Conservation (phyloP, 192 early-diverging fungal genomes). For the Coemansia pectinata region DNA sequence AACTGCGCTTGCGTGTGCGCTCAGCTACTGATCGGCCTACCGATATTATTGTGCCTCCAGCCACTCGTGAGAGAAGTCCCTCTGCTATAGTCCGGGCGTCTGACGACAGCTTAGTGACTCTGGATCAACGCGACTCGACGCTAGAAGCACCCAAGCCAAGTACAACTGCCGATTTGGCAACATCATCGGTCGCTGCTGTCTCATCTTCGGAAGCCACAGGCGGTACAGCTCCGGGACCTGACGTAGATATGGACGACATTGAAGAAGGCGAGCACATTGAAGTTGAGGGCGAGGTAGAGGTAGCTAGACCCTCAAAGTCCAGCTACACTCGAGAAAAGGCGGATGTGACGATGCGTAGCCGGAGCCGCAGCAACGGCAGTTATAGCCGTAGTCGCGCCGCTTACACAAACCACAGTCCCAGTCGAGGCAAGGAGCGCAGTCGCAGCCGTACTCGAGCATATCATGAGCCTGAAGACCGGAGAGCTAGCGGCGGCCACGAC, state of each 20-base stretch:
- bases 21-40: conserved; percentile 17
- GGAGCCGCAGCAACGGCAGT: conserved; percentile 16
- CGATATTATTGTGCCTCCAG: not conserved
- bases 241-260: conserved; percentile 37
- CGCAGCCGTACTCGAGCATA: conserved; percentile 15
- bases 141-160: not conserved
- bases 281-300: conserved; percentile 18
- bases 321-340: not conserved
- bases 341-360: conserved; percentile 7
- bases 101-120: not conserved
- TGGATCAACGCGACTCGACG: not conserved
- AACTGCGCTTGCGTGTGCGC: conserved; percentile 45
- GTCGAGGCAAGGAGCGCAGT: conserved; percentile 16
- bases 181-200: not conserved
- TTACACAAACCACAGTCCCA: conserved; percentile 10
- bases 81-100: not conserved
- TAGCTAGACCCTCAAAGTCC: not conserved
- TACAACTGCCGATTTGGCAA: not conserved
- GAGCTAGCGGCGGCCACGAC: conserved; percentile 21
- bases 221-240: not conserved
- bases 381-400: conserved; percentile 10
- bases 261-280: conserved; percentile 56
- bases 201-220: not conserved
- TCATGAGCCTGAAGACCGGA: conserved; percentile 20
- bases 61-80: conserved; percentile 15